These are phyloP conservation scores for Domatiomyces globalis DNA, from an alignment of 2,329 filamentous ascomycete genomes.

Conservation along the genomic window DNA sequence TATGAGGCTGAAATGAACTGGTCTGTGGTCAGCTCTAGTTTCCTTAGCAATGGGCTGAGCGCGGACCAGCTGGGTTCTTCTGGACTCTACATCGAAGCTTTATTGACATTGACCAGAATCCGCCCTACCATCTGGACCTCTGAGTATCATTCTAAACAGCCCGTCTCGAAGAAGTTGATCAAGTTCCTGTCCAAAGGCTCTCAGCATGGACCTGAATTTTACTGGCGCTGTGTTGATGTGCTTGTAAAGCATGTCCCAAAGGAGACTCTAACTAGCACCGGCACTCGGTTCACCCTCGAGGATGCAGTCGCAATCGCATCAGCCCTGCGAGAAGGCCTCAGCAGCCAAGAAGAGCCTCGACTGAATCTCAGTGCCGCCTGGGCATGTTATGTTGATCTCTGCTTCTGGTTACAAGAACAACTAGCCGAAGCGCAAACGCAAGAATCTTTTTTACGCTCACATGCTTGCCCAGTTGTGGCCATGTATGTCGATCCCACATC, in stretches of 20 bases:
- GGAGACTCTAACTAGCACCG: constrained; percentile 21
- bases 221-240: constrained; percentile 55
- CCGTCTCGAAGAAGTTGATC: constrained; percentile 45
- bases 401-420: constrained; percentile 38
- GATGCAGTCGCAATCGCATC: constrained; percentile 48
- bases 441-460: constrained; percentile 31
- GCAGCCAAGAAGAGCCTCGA: constrained; percentile 57
- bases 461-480: constrained; percentile 38
- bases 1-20: constrained; percentile 41
- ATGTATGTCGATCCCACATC: constrained; percentile 38
- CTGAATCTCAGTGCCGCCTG: constrained; percentile 56
- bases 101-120: constrained; percentile 50
- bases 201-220: constrained; percentile 56
- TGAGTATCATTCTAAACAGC: constrained; percentile 44
- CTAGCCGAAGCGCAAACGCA: constrained; percentile 36
- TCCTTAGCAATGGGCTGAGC: constrained; percentile 61
- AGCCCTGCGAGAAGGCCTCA: constrained; percentile 57
- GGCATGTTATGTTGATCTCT: constrained; percentile 56
- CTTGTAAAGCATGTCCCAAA: constrained; percentile 46
- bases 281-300: constrained; percentile 22
- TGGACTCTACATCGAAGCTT: constrained; percentile 51
- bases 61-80: constrained; percentile 61
- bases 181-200: constrained; percentile 72
- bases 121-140: constrained; percentile 62
- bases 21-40: constrained; percentile 51